Conservation (phyloP, 1,139 yeast genomes). For the Lodderomyces parapsilosis region DNA sequence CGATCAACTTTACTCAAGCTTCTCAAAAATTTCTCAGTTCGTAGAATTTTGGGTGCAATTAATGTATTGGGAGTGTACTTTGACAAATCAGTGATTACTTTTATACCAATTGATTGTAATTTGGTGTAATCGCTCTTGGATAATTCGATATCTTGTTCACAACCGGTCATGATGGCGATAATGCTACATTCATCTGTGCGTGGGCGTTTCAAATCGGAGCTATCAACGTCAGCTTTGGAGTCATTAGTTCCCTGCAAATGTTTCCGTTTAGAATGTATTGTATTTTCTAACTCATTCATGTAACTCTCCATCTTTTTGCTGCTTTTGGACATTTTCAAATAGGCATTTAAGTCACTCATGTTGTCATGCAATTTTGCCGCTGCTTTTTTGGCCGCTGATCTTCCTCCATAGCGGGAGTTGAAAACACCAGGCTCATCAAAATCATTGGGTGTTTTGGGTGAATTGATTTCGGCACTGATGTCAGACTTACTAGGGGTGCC, state of each 20-base stretch:
- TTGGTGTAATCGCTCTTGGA: slow-evolving; percentile 30
- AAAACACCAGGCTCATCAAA: not conserved
- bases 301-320: slow-evolving; percentile 37
- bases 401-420: slow-evolving; percentile 19
- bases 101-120: slow-evolving; percentile 35
- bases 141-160: slow-evolving; percentile 47
- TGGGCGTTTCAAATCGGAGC: not conserved
- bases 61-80: slow-evolving; percentile 41
- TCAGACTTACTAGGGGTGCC: slow-evolving; percentile 2
- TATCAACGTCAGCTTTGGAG: slow-evolving; percentile 3
- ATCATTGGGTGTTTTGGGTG: slow-evolving; percentile 4
- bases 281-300: slow-evolving; percentile 32
- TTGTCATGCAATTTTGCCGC: slow-evolving; percentile 64
- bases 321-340: slow-evolving; percentile 47
- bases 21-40: slow-evolving; percentile 82
- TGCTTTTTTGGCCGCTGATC: slow-evolving; percentile 67
- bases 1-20: slow-evolving; percentile 34
- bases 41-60: slow-evolving; percentile 72
- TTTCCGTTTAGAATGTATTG: slow-evolving; percentile 13
- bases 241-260: slow-evolving; percentile 1
- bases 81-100: slow-evolving; percentile 36
- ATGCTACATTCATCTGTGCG: slow-evolving; percentile 17
- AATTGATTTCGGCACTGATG: not conserved
- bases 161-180: slow-evolving; percentile 62
- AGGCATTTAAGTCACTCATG: slow-evolving; percentile 65